Base-by-base conservation (phyloP, 768 basidiomycete genomes). In the Auricularia sp. region DNA sequence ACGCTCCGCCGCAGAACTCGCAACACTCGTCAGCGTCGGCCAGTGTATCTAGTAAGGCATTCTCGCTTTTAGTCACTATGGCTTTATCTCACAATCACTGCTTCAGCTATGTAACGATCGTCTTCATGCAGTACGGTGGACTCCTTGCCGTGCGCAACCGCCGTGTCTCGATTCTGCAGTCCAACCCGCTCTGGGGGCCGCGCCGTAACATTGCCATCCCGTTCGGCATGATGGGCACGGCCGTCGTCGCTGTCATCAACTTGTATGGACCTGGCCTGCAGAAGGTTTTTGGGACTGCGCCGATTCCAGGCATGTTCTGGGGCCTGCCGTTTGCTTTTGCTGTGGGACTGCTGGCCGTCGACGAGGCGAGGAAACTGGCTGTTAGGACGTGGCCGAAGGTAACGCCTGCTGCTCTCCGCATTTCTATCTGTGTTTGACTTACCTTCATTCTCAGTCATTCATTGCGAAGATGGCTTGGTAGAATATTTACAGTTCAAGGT, bases 241-340 rank as follows among this genome's bases (percentile, higher is more conserved):
- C 74, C 13, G 69, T 82, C 36, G 76, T 82, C 64, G 79, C 79
- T 0, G 67, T 82, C 1, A 73, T 73, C 62, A 80, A 81, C 66
- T 64, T 80, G 44, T 79, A 82, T 44, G 81, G 80, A 1, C 74
- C 70, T 7, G 80, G 80, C 11, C 67, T 82, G 21, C 78, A 81
- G 63, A 35, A 59, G 0, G 78, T 82, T n/a, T 82, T 82, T 63
- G 42, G 37, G 2, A 82, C 80, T 3, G 69, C 76, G 1, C 77
- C 78, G 8, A 81, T 82, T 33, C 80, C 78, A 1, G 69, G 73
- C 1, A 79, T 77, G 76, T 82, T 80, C 70, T 82, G 81, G 81
- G 74, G 79, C 14, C 72, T 80, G 36, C 81, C 81, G 2, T 78
- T 82, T 63, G 74, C 71, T 1, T 80, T 82, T 47, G 81, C 78